phyloP scores from a whole-genome alignment of 2,329 filamentous ascomycete genomes.

The Alternaria ethzedia region DNA sequence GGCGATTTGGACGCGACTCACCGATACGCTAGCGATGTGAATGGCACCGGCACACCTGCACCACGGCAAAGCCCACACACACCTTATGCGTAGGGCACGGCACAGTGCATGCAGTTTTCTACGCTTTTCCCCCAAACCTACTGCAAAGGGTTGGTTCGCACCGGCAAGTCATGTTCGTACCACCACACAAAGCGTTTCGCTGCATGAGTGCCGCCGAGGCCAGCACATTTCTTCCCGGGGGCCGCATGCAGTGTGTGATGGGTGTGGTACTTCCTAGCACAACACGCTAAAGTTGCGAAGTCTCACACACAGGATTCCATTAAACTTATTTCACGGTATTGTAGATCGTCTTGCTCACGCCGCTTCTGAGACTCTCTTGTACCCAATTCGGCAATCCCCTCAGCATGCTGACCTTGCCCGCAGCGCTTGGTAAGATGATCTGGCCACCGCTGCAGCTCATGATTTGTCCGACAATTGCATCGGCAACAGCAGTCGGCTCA shows the following conservation, averaged over 20 bases:
- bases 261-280: not conserved
- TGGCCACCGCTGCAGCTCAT: slow-evolving; percentile 49
- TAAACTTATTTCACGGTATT: slow-evolving; percentile 10
- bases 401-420: slow-evolving; percentile 38
- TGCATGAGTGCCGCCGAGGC: slow-evolving; percentile 5
- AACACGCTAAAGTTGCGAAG: not conserved
- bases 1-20: slow-evolving; percentile 3
- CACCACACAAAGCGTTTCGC: slow-evolving; percentile 5
- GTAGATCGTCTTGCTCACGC: slow-evolving; percentile 23
- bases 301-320: not conserved
- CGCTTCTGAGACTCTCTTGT: slow-evolving; percentile 48
- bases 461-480: slow-evolving; percentile 52
- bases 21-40: slow-evolving; percentile 9
- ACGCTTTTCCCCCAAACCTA: slow-evolving; percentile 15
- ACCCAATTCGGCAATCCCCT: slow-evolving; percentile 57
- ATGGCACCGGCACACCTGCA: slow-evolving; percentile 3
- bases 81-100: slow-evolving; percentile 21
- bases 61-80: slow-evolving; percentile 7
- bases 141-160: slow-evolving; percentile 15
- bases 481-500: slow-evolving; percentile 47
- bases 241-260: not conserved
- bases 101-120: slow-evolving; percentile 29
- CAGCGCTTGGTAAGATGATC: slow-evolving; percentile 45
- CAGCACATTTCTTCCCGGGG: not conserved
- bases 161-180: slow-evolving; percentile 1